Conservation (phyloP, 768 basidiomycete species). For the Chalciporus pseudorubinellus region DNA sequence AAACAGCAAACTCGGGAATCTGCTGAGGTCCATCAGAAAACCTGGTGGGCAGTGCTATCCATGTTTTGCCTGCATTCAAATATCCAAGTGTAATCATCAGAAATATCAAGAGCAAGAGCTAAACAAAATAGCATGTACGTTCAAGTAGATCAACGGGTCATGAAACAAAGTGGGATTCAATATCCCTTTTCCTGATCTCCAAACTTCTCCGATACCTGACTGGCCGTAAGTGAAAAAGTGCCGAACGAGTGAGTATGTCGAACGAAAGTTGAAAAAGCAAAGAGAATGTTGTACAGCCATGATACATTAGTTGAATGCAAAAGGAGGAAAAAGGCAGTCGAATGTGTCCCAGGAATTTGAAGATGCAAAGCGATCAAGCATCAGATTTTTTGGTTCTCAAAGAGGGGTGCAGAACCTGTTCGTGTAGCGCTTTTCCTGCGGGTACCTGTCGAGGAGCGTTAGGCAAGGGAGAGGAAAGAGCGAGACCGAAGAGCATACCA, state of each 20-base stretch:
- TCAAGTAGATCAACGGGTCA: conserved; percentile 3
- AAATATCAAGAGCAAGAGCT: not conserved
- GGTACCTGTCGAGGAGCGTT: conserved; percentile 53
- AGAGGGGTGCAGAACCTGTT: conserved; percentile 77
- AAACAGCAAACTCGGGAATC: not conserved
- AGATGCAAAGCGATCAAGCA: conserved; percentile 13
- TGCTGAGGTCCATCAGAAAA: not conserved
- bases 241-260: not conserved
- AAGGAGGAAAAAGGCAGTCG: not conserved
- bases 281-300: conserved; percentile 27
- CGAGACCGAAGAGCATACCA: conserved; percentile 48
- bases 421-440: conserved; percentile 92
- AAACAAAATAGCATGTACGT: conserved; percentile 5
- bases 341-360: not conserved
- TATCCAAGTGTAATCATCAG: not conserved
- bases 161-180: conserved; percentile 11
- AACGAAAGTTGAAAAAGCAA: not conserved
- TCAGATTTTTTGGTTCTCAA: conserved; percentile 33
- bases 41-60: not conserved
- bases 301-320: conserved; percentile 15
- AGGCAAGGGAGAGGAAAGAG: not conserved
- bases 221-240: conserved; percentile 3
- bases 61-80: not conserved
- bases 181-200: conserved; percentile 24
- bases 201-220: not conserved